A percentile compares a stretch with the other conserved stretches of the same genome.
Evolutionary conservation across 225 moss, liverwort and hornwort species (phyloP).

Genomic region (Takakia lepidozioides): DNA sequence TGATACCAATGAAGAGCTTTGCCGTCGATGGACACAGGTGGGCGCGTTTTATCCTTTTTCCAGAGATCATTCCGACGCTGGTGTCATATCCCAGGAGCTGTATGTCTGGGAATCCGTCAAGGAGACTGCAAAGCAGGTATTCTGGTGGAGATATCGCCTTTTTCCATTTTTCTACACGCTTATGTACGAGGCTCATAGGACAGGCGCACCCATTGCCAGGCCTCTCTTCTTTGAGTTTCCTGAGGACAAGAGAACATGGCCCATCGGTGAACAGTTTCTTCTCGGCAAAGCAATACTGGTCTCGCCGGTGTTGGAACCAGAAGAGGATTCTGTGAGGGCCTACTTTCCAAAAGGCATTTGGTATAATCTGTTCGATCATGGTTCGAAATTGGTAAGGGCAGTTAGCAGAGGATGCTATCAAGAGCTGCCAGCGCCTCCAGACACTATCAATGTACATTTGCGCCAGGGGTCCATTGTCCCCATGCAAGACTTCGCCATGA

Average conservation of each 20-base stretch:
- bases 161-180: slow-evolving; percentile 72
- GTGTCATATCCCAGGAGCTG: slow-evolving; percentile 49
- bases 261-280: slow-evolving; percentile 51
- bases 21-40: slow-evolving; percentile 81
- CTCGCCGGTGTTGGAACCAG: slow-evolving; percentile 42
- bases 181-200: slow-evolving; percentile 46
- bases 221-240: slow-evolving; percentile 67
- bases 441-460: slow-evolving; percentile 50
- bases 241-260: slow-evolving; percentile 38
- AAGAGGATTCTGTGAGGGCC: slow-evolving; percentile 31
- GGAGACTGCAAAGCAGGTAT: slow-evolving; percentile 33
- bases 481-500: slow-evolving; percentile 32
- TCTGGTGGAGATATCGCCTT: slow-evolving; percentile 50
- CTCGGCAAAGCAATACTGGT: slow-evolving; percentile 57
- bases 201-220: slow-evolving; percentile 53
- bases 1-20: slow-evolving; percentile 59
- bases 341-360: slow-evolving; percentile 66
- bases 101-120: slow-evolving; percentile 72
- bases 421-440: slow-evolving; percentile 19
- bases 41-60: slow-evolving; percentile 82
- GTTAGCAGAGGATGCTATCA: slow-evolving; percentile 17
- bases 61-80: slow-evolving; percentile 52
- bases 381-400: slow-evolving; percentile 16
- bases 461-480: slow-evolving; percentile 36
- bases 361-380: slow-evolving; percentile 58